These are phyloP conservation scores for Fusarium buharicum DNA, from an alignment of 2,329 filamentous ascomycete genomes.

Conservation along the genomic window DNA sequence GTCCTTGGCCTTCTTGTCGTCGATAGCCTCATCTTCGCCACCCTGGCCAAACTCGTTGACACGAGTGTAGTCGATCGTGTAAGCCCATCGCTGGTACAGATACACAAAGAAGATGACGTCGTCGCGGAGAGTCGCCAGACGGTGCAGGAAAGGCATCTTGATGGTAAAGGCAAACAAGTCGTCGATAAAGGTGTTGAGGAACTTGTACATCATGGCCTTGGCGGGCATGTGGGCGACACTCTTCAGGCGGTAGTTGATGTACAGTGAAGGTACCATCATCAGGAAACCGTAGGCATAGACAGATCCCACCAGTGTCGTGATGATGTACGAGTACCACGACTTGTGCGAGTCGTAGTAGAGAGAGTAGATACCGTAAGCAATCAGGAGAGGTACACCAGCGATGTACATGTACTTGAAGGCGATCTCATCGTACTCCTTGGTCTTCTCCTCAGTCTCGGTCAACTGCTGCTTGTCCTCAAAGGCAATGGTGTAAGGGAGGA, in stretches of 20 bases:
- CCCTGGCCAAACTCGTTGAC: constrained; percentile 99
- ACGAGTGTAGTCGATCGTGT: constrained; percentile 88
- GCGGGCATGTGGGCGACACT: constrained; percentile 96
- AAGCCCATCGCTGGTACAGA: constrained; percentile 92
- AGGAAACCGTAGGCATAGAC: constrained; percentile 99
- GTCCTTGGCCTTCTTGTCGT: constrained; percentile 65
- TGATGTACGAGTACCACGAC: constrained; percentile 97
- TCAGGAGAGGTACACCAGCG: constrained; percentile 85
- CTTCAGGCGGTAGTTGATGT: constrained; percentile 99
- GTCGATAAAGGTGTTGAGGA: constrained; percentile 98
- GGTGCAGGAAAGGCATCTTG: constrained; percentile 96
- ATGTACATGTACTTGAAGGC: constrained; percentile 98
- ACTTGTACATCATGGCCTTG: constrained; percentile 98
- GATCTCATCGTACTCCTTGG: constrained; percentile 97
- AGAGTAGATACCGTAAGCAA: constrained; percentile 91
- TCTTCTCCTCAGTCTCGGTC: constrained; percentile 95
- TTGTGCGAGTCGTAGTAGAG: constrained; percentile 94
- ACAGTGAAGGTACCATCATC: constrained; percentile 97
- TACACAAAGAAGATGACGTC: constrained; percentile 99
- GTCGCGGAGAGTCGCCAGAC: constrained; percentile 90
- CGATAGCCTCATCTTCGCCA: constrained; percentile 88
- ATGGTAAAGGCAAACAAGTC: constrained; percentile 99
- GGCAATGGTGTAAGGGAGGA: constrained; percentile 80
- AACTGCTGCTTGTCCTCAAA: constrained; percentile 99
- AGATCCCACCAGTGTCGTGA: constrained; percentile 92